Evolutionary conservation across 116 monocot species (phyloP), one percentile per base, ranked within the genome.

Genomic region (Trichopus zeylanicus): DNA sequence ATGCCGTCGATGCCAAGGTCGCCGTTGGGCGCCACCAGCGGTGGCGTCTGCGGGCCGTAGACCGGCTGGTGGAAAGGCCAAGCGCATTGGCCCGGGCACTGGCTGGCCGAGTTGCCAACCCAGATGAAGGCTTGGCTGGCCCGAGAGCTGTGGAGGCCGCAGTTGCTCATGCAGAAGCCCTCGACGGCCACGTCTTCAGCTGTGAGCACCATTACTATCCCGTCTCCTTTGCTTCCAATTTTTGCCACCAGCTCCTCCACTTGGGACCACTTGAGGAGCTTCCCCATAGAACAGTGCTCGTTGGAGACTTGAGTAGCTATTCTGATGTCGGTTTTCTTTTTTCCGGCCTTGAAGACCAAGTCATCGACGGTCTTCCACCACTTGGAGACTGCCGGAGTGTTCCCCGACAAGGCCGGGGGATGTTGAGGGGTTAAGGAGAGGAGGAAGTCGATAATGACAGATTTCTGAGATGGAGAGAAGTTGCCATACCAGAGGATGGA

Each of bases 31-130:
- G 81, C 39, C 31, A 29, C 60, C 30, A 81, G 60, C 6, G 80
- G 75, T 21, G 66, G 38, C 6, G 28, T 55, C 52, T 71, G 74
- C 7, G 83, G 78, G 18, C 83, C 83, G 42, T 83, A 83, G 15
- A 53, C 18, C 6, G 83, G 83, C 59, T 71, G 70, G 59, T 78
- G 78, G 74, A 82, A 82, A 11, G 82, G 82, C 82, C 82, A 78
- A 16, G 83, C 83, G 48, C 83, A 83, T 57, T 74, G 74, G 6
- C 83, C 84, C 0, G 84, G 84, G 76, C 79, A 84, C 57, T 79
- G 79, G 22, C n/a, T 23, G 9, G 29, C 62, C 19, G 76, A 62
- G 63, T 75, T 78, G 1, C 83, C 83, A 11, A 78, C 83, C 83
- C 83, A 83, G 1, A 71, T 34, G 64, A 55, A 78, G 12, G 66